phyloP scores from a whole-genome alignment of 805 yeast genomes.

The Lipomyces anomalus region DNA sequence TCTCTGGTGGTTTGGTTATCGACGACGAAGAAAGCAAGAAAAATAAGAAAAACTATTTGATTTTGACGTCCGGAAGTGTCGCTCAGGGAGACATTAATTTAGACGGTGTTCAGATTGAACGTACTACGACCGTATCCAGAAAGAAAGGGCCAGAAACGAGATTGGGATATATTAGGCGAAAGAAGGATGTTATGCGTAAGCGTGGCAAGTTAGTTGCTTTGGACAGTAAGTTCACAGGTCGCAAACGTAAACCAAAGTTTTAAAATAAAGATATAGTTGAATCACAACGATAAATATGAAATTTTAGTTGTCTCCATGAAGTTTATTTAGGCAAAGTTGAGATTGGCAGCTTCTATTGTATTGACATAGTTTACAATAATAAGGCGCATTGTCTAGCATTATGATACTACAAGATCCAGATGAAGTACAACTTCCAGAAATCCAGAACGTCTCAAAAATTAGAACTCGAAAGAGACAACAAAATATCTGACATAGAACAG shows the following conservation, averaged over 20 bases:
- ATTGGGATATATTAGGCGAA: slow-evolving; percentile 77
- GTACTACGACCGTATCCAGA: slow-evolving; percentile 38
- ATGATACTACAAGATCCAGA: too few species aligned
- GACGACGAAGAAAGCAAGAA: slow-evolving; percentile 92
- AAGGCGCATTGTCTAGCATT: too few species aligned
- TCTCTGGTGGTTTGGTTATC: slow-evolving; percentile 89
- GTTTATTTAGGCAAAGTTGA: too few species aligned
- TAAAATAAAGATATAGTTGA: too few species aligned
- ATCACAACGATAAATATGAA: too few species aligned
- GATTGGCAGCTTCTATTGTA: too few species aligned
- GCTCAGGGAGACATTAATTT: slow-evolving; percentile 57
- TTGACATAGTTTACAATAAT: too few species aligned
- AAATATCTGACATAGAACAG: too few species aligned
- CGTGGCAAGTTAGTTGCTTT: slow-evolving; percentile 82
- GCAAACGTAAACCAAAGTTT: slow-evolving; percentile 67
- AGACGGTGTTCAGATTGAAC: slow-evolving; percentile 75
- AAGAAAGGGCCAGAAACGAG: slow-evolving; percentile 59
- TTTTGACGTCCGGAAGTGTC: slow-evolving; percentile 71
- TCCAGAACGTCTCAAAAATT: too few species aligned
- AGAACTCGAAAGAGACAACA: too few species aligned
- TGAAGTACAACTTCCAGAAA: too few species aligned
- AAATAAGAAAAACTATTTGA: slow-evolving; percentile 85
- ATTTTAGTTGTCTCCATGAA: too few species aligned
- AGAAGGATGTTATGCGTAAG: slow-evolving; percentile 88
- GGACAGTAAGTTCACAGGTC: slow-evolving; percentile 88